Evolutionary conservation across 352 stramenopile genomes (phyloP).

Genomic region (Phytophthora lateralis): DNA sequence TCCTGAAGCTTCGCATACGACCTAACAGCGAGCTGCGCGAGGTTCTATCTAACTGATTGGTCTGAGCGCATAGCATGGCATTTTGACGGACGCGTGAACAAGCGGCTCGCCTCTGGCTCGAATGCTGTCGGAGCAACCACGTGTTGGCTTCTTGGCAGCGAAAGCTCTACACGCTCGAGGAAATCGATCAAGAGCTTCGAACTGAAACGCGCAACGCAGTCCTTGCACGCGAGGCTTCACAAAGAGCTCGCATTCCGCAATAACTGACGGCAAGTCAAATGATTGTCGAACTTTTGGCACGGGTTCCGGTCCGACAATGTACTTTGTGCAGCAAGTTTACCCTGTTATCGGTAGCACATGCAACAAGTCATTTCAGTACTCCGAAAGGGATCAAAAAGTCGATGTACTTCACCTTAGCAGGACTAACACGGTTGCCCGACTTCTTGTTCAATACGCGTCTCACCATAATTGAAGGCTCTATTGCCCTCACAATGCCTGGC

Average conservation of each 20-base stretch:
- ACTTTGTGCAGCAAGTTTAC: constrained; percentile 22
- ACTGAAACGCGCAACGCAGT: constrained; percentile 52
- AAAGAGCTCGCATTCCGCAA: constrained; percentile 65
- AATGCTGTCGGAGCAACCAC: constrained; percentile 14
- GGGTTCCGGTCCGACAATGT: constrained; percentile 1
- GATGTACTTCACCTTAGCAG: constrained; percentile 25
- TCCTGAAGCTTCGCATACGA: constrained; percentile 88
- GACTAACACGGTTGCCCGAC: constrained; percentile 16
- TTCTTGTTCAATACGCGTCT: constrained; percentile 35
- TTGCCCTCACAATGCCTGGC: constrained; percentile 39
- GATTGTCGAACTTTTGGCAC: constrained; percentile 5
- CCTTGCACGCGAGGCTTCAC: constrained; percentile 51
- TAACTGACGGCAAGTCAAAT: constrained; percentile 31
- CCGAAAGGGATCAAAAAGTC: not conserved
- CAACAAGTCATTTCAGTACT: constrained; percentile 3
- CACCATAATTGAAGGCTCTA: constrained; percentile 30
- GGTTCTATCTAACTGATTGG: constrained; percentile 35
- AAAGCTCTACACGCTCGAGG: constrained; percentile 53
- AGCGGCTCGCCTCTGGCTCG: constrained; percentile 43
- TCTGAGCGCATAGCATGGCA: constrained; percentile 44
- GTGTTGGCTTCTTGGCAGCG: constrained; percentile 4
- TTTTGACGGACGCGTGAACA: constrained; percentile 62
- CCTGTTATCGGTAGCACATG: constrained; percentile 13
- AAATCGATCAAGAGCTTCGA: constrained; percentile 60
- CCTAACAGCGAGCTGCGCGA: constrained; percentile 43